Evolutionary conservation across 352 stramenopile species (phyloP).

Genomic region (Plasmopara halstedii): DNA sequence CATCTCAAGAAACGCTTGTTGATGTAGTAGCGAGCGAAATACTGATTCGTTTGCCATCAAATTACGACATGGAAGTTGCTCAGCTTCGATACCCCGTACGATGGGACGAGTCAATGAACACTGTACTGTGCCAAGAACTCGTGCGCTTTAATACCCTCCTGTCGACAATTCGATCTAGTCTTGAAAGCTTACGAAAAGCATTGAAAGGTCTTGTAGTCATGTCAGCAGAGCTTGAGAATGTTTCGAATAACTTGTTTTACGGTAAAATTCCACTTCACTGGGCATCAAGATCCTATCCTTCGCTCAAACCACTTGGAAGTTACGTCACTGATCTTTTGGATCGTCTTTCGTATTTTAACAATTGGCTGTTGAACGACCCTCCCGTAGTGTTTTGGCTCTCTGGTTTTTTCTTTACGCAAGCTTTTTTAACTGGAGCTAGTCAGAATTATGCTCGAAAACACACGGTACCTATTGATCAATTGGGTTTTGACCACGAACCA

Average conservation of each 20-base stretch:
- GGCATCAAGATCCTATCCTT: conserved; percentile 88
- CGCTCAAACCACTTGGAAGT: conserved; percentile 86
- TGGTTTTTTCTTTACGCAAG: conserved; percentile 95
- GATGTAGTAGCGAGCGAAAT: conserved; percentile 84
- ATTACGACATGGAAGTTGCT: conserved; percentile 91
- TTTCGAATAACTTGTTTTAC: conserved; percentile 88
- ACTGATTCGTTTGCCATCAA: conserved; percentile 70
- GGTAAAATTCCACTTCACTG: conserved; percentile 89
- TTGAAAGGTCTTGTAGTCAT: conserved; percentile 93
- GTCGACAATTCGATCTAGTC: conserved; percentile 75
- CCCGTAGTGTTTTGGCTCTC: conserved; percentile 91
- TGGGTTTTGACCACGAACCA: conserved; percentile 73
- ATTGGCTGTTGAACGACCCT: conserved; percentile 85
- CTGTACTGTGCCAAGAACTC: conserved; percentile 90
- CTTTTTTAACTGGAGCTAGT: conserved; percentile 91
- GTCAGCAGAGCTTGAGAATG: conserved; percentile 89
- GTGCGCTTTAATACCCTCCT: conserved; percentile 91
- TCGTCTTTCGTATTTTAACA: conserved; percentile 85
- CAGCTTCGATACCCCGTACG: conserved; percentile 88
- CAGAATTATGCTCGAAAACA: conserved; percentile 93
- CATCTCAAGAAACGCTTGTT: conserved; percentile 88
- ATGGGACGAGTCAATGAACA: conserved; percentile 93
- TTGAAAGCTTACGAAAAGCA: conserved; percentile 84
- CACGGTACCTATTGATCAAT: conserved; percentile 87
- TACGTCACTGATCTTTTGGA: conserved; percentile 90